phyloP scores from a whole-genome alignment of 306 rosid species.

The cucumber (Cucumis sativus) region Cucumber_9930_V3 NC_026656.2:8909501-8910000 shows the following conservation, averaged over 20 bases:
- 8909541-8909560: neutral
- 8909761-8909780: constrained; percentile 29
- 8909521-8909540: neutral
- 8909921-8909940: neutral
- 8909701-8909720: constrained; percentile 94
- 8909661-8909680: constrained; percentile 75
- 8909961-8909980: neutral
- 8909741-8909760: constrained; percentile 33
- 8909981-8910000: neutral
- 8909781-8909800: constrained; percentile 40
- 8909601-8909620: neutral
- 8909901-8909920: neutral
- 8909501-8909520: neutral
- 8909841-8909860: constrained; percentile 67
- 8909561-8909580: neutral
- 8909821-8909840: constrained; percentile 81
- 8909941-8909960: constrained; percentile 7
- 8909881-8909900: constrained; percentile 84
- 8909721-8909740: constrained; percentile 75
- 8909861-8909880: constrained; percentile 84
- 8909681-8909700: constrained; percentile 91
- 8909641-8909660: neutral
- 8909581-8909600: neutral
- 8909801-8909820: constrained; percentile 77
- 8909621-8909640: neutral